Evolutionary conservation across 371 early-diverging fungal species (phyloP).

Genomic region (Nosema muscidifuracis): DNA sequence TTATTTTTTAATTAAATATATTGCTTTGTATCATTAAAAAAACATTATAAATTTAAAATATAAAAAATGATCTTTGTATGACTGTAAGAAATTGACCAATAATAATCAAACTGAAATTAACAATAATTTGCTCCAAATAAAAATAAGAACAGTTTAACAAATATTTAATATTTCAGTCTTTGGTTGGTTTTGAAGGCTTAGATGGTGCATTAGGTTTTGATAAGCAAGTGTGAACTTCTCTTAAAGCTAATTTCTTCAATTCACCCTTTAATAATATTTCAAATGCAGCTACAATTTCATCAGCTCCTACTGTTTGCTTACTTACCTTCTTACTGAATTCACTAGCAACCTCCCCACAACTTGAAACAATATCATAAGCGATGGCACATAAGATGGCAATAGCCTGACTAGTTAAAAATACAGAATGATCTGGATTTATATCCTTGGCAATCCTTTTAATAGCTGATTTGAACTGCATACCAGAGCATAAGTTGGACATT

Average conservation of each 20-base stretch:
- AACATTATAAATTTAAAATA: too few species aligned
- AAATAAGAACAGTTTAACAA: neutral
- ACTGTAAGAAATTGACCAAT: too few species aligned
- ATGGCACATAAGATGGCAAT: conserved; percentile 61
- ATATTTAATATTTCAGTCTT: neutral
- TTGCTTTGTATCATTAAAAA: too few species aligned
- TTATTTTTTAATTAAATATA: too few species aligned
- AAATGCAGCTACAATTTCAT: conserved; percentile 58
- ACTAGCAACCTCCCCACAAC: conserved; percentile 34
- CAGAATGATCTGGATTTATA: conserved; percentile 22
- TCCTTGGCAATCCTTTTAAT: conserved; percentile 54
- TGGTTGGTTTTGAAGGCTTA: neutral
- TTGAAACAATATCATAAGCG: conserved; percentile 55
- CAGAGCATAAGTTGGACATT: conserved; percentile 35
- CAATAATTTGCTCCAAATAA: too few species aligned
- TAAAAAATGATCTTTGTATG: too few species aligned
- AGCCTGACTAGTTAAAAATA: conserved; percentile 33
- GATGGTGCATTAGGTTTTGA: conserved; percentile 38
- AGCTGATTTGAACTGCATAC: conserved; percentile 51
- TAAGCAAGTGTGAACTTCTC: conserved; percentile 58
- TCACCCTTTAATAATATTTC: conserved; percentile 59
- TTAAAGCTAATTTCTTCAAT: conserved; percentile 56
- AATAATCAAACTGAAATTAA: too few species aligned
- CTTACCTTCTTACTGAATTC: conserved; percentile 60
- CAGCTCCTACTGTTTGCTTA: conserved; percentile 62